Conservation (phyloP, 495 filamentous ascomycete species). For the Penicillium verhagenii region DNA sequence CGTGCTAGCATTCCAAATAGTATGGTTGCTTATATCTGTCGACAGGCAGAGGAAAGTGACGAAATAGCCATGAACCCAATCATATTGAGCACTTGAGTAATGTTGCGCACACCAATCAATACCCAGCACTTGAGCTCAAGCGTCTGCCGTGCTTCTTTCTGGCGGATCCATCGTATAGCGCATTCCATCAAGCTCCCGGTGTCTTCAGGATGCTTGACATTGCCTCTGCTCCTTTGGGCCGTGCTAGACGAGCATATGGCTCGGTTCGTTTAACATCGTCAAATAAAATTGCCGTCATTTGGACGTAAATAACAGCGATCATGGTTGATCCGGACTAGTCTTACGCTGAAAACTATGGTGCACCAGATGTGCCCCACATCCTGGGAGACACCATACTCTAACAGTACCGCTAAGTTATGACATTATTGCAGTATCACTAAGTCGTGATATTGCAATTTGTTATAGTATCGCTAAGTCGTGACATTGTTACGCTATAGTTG, state of each 20-base stretch:
- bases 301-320: slow-evolving; percentile 31
- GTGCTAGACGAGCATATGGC: slow-evolving; percentile 32
- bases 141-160: slow-evolving; percentile 21
- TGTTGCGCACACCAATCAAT: slow-evolving; percentile 29
- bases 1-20: slow-evolving; percentile 11
- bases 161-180: slow-evolving; percentile 22
- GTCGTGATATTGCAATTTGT: no score
- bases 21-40: slow-evolving; percentile 17
- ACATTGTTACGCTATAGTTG: no score
- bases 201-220: slow-evolving; percentile 22
- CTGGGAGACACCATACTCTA: no score
- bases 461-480: no score
- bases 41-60: slow-evolving; percentile 32
- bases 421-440: no score
- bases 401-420: no score
- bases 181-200: slow-evolving; percentile 27
- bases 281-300: slow-evolving; percentile 26
- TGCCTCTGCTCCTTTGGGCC: slow-evolving; percentile 22
- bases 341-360: no score
- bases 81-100: slow-evolving; percentile 33
- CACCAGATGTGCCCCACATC: no score
- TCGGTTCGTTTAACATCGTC: slow-evolving; percentile 36
- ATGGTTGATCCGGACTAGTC: slow-evolving; percentile 35
- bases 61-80: slow-evolving; percentile 33
- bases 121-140: no score